phyloP scores from a whole-genome alignment of 2,329 filamentous ascomycete genomes.

The Rhexocercosporidium sp. region DNA sequence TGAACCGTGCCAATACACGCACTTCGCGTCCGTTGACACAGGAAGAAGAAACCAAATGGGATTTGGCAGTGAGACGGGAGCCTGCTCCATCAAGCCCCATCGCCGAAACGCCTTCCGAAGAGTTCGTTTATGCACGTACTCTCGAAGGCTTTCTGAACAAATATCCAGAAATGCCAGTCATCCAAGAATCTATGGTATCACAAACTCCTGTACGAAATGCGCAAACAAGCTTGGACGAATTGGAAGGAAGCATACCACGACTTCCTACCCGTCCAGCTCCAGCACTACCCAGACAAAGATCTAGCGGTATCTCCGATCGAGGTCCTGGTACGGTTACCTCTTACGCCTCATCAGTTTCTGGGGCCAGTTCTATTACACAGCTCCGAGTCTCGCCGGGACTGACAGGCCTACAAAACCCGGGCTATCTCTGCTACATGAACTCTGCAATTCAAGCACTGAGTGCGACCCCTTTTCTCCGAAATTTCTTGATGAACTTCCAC shows the following conservation, averaged over 20 bases:
- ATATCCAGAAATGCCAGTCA: slow-evolving; percentile 73
- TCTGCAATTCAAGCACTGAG: slow-evolving; percentile 85
- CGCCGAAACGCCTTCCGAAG: slow-evolving; percentile 51
- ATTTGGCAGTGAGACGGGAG: slow-evolving; percentile 75
- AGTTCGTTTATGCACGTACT: slow-evolving; percentile 65
- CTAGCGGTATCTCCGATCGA: slow-evolving; percentile 78
- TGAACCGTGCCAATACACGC: slow-evolving; percentile 45
- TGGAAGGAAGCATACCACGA: slow-evolving; percentile 38
- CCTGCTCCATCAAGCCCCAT: slow-evolving; percentile 44
- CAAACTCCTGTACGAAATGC: slow-evolving; percentile 3
- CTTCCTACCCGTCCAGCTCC: slow-evolving; percentile 53
- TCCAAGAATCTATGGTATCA: slow-evolving; percentile 64
- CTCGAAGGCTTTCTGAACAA: slow-evolving; percentile 85
- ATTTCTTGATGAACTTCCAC: slow-evolving; percentile 63
- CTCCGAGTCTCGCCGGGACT: slow-evolving; percentile 56
- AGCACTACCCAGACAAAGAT: slow-evolving; percentile 67
- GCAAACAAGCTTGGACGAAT: slow-evolving; percentile 35
- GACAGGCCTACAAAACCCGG: slow-evolving; percentile 80
- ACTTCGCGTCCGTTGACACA: slow-evolving; percentile 72
- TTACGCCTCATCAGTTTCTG: slow-evolving; percentile 49
- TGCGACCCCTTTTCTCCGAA: slow-evolving; percentile 71
- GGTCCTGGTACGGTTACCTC: slow-evolving; percentile 32
- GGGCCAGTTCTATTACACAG: slow-evolving; percentile 45
- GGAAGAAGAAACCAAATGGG: slow-evolving; percentile 82
- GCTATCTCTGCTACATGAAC: slow-evolving; percentile 90